Percentiles rank a stretch among this genome's conserved stretches.
Conservation (phyloP, 2,329 filamentous ascomycete genomes). For the Colletotrichum lindemuthianum region DNA sequence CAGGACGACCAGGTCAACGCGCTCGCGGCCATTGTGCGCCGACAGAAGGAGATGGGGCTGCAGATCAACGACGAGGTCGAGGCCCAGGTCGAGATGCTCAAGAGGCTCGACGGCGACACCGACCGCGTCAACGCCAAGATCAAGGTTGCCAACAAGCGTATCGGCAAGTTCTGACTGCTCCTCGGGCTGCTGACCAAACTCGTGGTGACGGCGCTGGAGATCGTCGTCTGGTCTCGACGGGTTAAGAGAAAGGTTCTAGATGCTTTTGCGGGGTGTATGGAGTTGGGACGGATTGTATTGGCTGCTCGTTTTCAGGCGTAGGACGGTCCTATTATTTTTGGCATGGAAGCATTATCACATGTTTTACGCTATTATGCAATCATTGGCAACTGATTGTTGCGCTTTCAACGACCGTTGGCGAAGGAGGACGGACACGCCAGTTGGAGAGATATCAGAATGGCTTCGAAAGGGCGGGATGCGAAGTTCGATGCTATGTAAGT, state of each 20-base stretch:
- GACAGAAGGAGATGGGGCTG: constrained; percentile 82
- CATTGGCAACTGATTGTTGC: too few relatives aligned
- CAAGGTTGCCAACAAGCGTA: constrained; percentile 76
- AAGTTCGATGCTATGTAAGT: too few relatives aligned
- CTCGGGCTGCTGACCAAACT: constrained; percentile 40
- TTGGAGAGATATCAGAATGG: too few relatives aligned
- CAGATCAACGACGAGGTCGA: constrained; percentile 80
- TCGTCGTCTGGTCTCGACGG: constrained; percentile 47
- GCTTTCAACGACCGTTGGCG: too few relatives aligned
- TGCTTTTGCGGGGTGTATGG: constrained; percentile 36
- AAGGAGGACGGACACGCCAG: too few relatives aligned
- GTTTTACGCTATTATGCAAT: not conserved
- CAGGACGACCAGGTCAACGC: constrained; percentile 79
- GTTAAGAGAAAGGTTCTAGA: constrained; percentile 38
- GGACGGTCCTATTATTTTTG: not conserved
- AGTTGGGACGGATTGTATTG: constrained; percentile 33
- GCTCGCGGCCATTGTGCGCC: constrained; percentile 73
- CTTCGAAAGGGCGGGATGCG: too few relatives aligned
- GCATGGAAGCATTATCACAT: not conserved
- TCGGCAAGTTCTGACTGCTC: constrained; percentile 69
- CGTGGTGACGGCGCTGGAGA: constrained; percentile 42
- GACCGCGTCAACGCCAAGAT: constrained; percentile 75
- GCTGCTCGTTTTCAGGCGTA: constrained; percentile 7
- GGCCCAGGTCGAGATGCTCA: constrained; percentile 76
- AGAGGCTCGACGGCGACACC: constrained; percentile 72